Conservation (phyloP, 148 eudicot genomes). For the Camellia japonica region DNA sequence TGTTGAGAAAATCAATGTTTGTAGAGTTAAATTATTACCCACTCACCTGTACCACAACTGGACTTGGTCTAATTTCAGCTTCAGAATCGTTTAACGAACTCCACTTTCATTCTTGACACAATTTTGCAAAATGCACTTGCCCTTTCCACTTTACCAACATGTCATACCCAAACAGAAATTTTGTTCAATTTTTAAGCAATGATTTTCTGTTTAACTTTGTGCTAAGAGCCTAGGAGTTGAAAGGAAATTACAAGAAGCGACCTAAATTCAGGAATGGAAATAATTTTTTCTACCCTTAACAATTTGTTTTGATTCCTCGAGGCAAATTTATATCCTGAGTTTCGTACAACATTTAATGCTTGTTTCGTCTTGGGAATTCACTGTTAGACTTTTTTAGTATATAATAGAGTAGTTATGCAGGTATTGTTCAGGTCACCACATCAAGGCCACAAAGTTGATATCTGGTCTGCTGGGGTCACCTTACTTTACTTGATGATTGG, state of each 20-base stretch:
- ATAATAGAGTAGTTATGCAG: constrained; percentile 35
- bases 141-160: neutral
- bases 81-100: too few species aligned
- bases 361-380: neutral
- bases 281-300: neutral
- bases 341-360: neutral
- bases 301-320: neutral
- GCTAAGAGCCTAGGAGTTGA: neutral
- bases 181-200: neutral
- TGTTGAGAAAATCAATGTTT: too few species aligned
- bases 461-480: constrained; percentile 99
- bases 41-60: too few species aligned
- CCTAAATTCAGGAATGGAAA: neutral
- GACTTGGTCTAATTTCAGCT: too few species aligned
- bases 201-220: neutral
- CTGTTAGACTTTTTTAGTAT: neutral
- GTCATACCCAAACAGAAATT: neutral
- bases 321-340: neutral
- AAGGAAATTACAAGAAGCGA: neutral
- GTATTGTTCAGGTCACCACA: constrained; percentile 75
- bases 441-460: constrained; percentile 88
- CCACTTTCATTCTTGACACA: neutral
- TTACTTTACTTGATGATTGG: constrained; percentile 82
- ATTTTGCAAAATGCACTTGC: neutral
- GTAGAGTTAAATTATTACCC: too few species aligned